Percentiles rank a stretch among this genome's conserved stretches.
These are phyloP conservation scores for Cladophialophora chaetospira DNA, from an alignment of 2,329 filamentous ascomycete species.

Conservation along the genomic window DNA sequence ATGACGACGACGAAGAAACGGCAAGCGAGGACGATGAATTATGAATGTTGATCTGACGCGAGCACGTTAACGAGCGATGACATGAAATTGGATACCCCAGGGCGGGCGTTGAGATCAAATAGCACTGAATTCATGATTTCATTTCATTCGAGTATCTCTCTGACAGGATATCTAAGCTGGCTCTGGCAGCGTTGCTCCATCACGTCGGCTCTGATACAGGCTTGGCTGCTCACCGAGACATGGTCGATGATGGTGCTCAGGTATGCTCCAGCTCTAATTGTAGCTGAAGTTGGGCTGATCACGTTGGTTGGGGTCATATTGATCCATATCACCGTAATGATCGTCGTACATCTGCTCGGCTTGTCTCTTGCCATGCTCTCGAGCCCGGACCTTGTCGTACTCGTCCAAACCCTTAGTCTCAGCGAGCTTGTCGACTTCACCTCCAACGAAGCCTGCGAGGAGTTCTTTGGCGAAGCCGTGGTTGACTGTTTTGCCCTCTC, in stretches of 20 bases:
- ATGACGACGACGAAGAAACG: conserved; percentile 32
- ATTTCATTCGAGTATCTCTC: conserved; percentile 5
- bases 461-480: conserved; percentile 78
- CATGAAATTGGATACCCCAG: conserved; percentile 2
- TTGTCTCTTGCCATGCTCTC: conserved; percentile 60
- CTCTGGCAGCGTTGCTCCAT: no score
- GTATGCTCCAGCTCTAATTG: conserved; percentile 19
- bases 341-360: conserved; percentile 63
- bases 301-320: conserved; percentile 56
- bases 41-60: conserved; percentile 17
- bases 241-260: background rate
- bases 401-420: conserved; percentile 70
- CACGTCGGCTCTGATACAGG: no score
- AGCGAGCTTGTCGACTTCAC: conserved; percentile 73
- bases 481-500: conserved; percentile 68
- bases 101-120: background rate
- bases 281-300: conserved; percentile 39
- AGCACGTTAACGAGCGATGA: background rate
- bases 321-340: conserved; percentile 57
- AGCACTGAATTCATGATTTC: background rate
- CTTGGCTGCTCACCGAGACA: background rate
- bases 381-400: conserved; percentile 60
- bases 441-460: conserved; percentile 70
- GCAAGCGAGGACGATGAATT: conserved; percentile 33
- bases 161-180: background rate